Conservation (phyloP, 1,284 basidiomycete genomes). For the Malassezia equina region DNA sequence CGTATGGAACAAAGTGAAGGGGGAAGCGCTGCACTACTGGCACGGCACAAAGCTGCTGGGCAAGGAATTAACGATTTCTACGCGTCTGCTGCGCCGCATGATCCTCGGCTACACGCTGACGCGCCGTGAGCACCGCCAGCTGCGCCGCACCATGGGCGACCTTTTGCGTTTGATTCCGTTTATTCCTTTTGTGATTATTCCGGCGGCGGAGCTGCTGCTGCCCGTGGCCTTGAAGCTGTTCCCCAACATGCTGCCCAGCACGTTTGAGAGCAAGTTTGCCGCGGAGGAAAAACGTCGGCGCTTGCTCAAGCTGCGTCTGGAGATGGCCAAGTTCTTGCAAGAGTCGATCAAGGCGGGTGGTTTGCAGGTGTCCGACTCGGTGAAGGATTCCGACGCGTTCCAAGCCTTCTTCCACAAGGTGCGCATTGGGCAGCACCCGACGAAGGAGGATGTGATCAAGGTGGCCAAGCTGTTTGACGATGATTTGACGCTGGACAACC, state of each 20-base stretch:
- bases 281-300: conserved; percentile 89
- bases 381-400: conserved; percentile 87
- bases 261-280: conserved; percentile 87
- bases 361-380: conserved; percentile 68
- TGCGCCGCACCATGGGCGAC: conserved; percentile 86
- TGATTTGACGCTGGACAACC: conserved; percentile 92
- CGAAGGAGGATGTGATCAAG: conserved; percentile 74
- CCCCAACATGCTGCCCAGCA: conserved; percentile 96
- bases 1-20: conserved; percentile 81
- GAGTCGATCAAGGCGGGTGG: conserved; percentile 91
- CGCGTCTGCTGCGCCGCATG: conserved; percentile 79
- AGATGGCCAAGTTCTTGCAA: conserved; percentile 99
- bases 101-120: conserved; percentile 83
- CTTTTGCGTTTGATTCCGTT: conserved; percentile 86
- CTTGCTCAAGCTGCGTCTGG: conserved; percentile 80
- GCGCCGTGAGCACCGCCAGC: conserved; percentile 81
- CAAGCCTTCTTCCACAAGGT: conserved; percentile 99
- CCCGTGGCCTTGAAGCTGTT: conserved; percentile 94
- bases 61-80: conserved; percentile 83
- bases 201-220: conserved; percentile 96
- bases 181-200: conserved; percentile 84
- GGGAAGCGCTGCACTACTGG: conserved; percentile 95
- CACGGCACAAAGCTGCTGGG: conserved; percentile 87
- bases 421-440: conserved; percentile 87
- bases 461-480: conserved; percentile 95